phyloP scores from a whole-genome alignment of 148 eudicot species.

The Beta vulgaris region DNA sequence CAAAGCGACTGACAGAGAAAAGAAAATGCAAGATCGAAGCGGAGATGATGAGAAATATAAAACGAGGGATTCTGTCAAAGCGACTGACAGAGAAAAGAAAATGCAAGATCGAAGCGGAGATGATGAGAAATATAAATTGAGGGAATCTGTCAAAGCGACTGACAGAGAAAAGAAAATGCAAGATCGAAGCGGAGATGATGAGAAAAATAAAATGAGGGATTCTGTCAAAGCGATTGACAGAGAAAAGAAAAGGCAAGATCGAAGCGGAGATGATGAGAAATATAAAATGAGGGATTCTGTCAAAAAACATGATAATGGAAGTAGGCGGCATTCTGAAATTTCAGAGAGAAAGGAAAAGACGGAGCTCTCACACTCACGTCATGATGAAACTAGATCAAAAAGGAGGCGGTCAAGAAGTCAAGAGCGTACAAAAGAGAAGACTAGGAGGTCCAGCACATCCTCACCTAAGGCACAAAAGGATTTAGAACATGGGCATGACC shows the following conservation, averaged over 20 bases:
- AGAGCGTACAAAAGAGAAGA: slow-evolving; percentile 58
- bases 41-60: slow-evolving; percentile 53
- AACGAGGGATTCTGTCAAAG: slow-evolving; percentile 36
- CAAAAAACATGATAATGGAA: slow-evolving; percentile 54
- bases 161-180: slow-evolving; percentile 48
- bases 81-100: too few relatives aligned
- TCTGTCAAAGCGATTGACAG: slow-evolving; percentile 40
- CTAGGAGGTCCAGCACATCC: slow-evolving; percentile 52
- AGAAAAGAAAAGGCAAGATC: slow-evolving; percentile 50
- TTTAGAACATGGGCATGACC: slow-evolving; percentile 45
- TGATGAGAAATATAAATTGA: slow-evolving; percentile 47
- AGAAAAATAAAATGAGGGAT: slow-evolving; percentile 42
- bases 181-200: slow-evolving; percentile 50
- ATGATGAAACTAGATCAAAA: slow-evolving; percentile 53
- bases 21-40: slow-evolving; percentile 44
- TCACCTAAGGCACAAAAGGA: slow-evolving; percentile 64
- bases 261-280: slow-evolving; percentile 51
- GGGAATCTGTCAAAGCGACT: slow-evolving; percentile 37
- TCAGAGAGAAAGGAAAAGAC: slow-evolving; percentile 45
- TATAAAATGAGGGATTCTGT: slow-evolving; percentile 35
- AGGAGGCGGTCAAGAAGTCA: slow-evolving; percentile 75
- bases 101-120: slow-evolving; percentile 49
- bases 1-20: too few relatives aligned
- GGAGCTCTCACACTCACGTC: slow-evolving; percentile 33
- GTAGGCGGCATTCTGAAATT: slow-evolving; percentile 35